Base-by-base conservation (phyloP, 2,329 filamentous ascomycete genomes). In the Botryotinia convoluta region DNA sequence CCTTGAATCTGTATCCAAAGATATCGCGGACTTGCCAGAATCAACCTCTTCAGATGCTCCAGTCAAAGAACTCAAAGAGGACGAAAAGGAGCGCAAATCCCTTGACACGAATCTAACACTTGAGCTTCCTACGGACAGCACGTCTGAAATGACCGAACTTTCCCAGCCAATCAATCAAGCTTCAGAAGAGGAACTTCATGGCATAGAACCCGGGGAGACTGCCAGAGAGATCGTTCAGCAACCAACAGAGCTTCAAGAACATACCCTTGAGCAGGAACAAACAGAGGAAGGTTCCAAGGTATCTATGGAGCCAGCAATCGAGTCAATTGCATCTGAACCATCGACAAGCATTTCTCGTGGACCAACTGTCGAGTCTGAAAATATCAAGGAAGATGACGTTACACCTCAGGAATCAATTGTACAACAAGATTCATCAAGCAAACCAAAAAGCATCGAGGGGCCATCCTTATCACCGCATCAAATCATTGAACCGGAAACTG, bases 1-100 rank as follows among this genome's bases (percentile, higher is more conserved):
- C 9, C n/a, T 60, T 32, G 54, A 72, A 59, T 22, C 51, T 26
- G 22, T 20, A 18, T 60, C 42, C 4, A 29, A 68, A 48, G 62
- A 72, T 72, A 60, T 51, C 39, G 26, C 20, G n/a, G 62, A 68
- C 26, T 57, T 32, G 8, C 26, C 32, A 48, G 51, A 72, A 67
- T 1, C 29, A 26, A 59, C 39, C 20, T n/a, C 20, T 59, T 10
- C 64, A n/a, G 37, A 42, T 26, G 26, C 39, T 14, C 35, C 62
- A 14, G 42, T 62, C 4, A 74, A 74, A 48, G 73, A 73, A n/a
- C 72, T 75, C 5, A 75, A 75, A 57, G 76, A 77, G 51, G 74
- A 74, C 39, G 76, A 77, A 68, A 76, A 76, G 57, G 74, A 74
- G n/a, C 61, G 69, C 61, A 74, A 73, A 61, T 69, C 64, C 26